A percentile compares a stretch with the other conserved stretches of the same genome.
These are phyloP conservation scores for Leccinum disarticulatum DNA, from an alignment of 768 basidiomycete genomes.

Conservation along the genomic window DNA sequence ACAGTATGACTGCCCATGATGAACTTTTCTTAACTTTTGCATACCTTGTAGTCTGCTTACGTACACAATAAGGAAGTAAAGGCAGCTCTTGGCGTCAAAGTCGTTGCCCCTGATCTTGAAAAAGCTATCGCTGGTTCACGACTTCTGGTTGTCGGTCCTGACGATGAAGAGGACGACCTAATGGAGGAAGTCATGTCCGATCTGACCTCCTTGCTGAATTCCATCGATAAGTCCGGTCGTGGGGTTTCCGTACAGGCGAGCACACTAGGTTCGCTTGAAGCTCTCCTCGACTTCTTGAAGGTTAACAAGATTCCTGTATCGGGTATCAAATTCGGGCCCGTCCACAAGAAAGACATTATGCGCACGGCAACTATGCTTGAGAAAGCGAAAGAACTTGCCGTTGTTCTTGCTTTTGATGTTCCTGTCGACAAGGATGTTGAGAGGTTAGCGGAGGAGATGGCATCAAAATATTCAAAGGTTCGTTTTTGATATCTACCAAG, in stretches of 20 bases:
- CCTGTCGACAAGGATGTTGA: conserved; percentile 92
- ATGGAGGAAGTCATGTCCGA: conserved; percentile 97
- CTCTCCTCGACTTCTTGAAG: conserved; percentile 93
- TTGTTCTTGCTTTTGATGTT: conserved; percentile 97
- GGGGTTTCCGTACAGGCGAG: conserved; percentile 98
- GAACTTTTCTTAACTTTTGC: conserved; percentile 4
- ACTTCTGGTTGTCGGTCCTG: conserved; percentile 87
- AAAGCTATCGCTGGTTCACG: conserved; percentile 98
- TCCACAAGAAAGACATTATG: conserved; percentile 95
- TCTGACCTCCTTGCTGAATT: conserved; percentile 81
- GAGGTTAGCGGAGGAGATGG: conserved; percentile 88
- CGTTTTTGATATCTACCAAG: background rate
- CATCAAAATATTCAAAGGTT: conserved; percentile 91
- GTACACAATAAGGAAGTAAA: conserved; percentile 98
- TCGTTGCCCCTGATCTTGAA: conserved; percentile 91
- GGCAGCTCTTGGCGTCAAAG: conserved; percentile 95
- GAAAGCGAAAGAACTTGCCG: conserved; percentile 91
- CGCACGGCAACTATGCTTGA: conserved; percentile 92
- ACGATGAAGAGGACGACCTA: conserved; percentile 95
- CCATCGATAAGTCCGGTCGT: conserved; percentile 91
- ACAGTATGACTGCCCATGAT: conserved; percentile 13
- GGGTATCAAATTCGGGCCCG: conserved; percentile 96
- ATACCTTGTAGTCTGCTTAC: conserved; percentile 70
- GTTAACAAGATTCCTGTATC: conserved; percentile 95
- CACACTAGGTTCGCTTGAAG: conserved; percentile 95